phyloP scores from a whole-genome alignment of 2,329 filamentous ascomycete genomes.

The Davidsoniella eucalypti region DNA sequence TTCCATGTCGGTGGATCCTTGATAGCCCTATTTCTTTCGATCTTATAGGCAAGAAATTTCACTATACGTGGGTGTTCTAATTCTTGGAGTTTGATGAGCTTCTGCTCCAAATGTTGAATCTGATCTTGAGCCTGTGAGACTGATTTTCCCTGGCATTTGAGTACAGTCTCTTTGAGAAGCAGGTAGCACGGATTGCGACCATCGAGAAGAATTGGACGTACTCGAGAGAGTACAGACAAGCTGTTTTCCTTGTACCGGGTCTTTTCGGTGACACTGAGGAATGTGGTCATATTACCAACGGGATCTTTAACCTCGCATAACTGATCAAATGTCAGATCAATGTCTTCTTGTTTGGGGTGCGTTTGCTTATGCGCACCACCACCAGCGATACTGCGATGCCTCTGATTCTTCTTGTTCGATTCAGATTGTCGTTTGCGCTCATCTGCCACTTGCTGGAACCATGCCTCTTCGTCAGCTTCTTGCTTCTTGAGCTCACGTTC shows the following conservation, averaged over 20 bases:
- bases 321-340: conserved; percentile 47
- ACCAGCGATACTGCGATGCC: conserved; percentile 19
- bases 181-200: conserved; percentile 44
- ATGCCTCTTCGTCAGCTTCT: conserved; percentile 51
- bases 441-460: conserved; percentile 55
- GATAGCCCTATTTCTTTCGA: conserved; percentile 38
- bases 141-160: conserved; percentile 42
- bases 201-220: conserved; percentile 47
- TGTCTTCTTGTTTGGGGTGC: conserved; percentile 17
- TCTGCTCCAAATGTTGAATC: conserved; percentile 62
- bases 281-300: conserved; percentile 46
- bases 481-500: conserved; percentile 38
- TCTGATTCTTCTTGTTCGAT: conserved; percentile 38
- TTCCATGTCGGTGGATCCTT: conserved; percentile 39
- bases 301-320: conserved; percentile 46
- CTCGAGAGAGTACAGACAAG: conserved; percentile 53
- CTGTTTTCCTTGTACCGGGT: conserved; percentile 45
- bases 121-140: conserved; percentile 53
- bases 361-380: conserved; percentile 16
- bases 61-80: conserved; percentile 59
- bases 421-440: conserved; percentile 52
- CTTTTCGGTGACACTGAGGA: conserved; percentile 56
- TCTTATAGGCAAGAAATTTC: conserved; percentile 68
- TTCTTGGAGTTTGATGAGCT: conserved; percentile 55
- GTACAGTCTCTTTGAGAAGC: conserved; percentile 53